These are phyloP conservation scores for Alternaria sp. DNA, from an alignment of 2,329 filamentous ascomycete genomes.

Conservation along the genomic window DNA sequence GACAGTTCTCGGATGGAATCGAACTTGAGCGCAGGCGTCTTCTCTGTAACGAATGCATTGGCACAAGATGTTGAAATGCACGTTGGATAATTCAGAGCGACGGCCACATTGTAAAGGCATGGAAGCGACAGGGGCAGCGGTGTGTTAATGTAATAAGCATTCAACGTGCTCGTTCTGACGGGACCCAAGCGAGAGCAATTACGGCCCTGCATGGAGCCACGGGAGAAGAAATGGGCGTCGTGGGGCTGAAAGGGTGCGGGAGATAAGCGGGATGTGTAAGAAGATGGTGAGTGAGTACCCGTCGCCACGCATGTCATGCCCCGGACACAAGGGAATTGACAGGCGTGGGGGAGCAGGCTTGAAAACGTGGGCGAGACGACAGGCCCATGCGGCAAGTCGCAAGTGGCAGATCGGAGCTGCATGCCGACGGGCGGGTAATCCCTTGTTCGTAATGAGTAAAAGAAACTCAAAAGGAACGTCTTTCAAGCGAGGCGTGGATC, in stretches of 20 bases:
- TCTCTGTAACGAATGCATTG: conserved; percentile 34
- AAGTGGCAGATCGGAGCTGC: conserved; percentile 1
- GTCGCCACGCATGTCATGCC: conserved; percentile 11
- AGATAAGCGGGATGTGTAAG: conserved; percentile 31
- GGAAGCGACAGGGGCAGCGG: conserved; percentile 18
- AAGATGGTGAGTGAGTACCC: conserved; percentile 18
- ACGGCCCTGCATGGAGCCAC: conserved; percentile 21
- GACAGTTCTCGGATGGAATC: conserved; percentile 25
- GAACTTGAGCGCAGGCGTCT: conserved; percentile 17
- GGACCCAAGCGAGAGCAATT: conserved; percentile 19
- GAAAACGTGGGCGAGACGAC: conserved; percentile 21
- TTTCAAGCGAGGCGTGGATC: conserved; percentile 4
- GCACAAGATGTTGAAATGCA: conserved; percentile 16
- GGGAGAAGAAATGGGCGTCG: conserved; percentile 27
- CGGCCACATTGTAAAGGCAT: conserved; percentile 21
- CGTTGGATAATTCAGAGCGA: conserved; percentile 8
- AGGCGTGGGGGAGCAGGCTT: conserved; percentile 10
- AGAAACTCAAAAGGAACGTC: conserved; percentile 23
- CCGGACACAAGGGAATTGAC: conserved; percentile 7
- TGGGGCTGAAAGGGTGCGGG: conserved; percentile 32
- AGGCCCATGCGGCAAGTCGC: conserved; percentile 20
- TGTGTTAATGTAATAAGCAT: conserved; percentile 18
- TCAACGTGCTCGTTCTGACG: conserved; percentile 4
- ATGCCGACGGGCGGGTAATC: conserved; percentile 13
- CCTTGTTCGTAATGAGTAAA: conserved; percentile 16